phyloP scores from a whole-genome alignment of 2,329 filamentous ascomycete species.

The Arthrobotrys pseudoclavata region DNA sequence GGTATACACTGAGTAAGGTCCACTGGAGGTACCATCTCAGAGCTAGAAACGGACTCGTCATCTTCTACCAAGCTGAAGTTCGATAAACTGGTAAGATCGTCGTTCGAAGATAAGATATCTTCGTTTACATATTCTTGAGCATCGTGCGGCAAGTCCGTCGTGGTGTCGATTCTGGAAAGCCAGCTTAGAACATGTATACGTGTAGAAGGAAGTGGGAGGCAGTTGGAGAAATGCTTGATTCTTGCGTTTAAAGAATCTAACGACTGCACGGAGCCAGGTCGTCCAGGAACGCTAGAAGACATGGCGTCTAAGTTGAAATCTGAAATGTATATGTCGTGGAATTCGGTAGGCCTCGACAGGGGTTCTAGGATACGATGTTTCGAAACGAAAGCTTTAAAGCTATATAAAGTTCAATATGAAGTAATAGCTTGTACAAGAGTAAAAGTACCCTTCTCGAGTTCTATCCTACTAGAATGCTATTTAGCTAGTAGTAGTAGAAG shows the following conservation, averaged over 20 bases:
- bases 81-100: conserved; percentile 6
- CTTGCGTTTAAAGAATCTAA: conserved; percentile 1
- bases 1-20: conserved; percentile 18
- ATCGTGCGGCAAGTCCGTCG: neutral
- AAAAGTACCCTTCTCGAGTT: neutral
- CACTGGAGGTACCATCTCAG: neutral
- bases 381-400: neutral
- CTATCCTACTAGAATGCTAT: neutral
- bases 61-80: neutral
- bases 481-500: neutral
- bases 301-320: neutral
- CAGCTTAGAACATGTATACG: conserved; percentile 17
- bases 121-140: neutral
- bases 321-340: neutral
- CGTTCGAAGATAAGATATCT: conserved; percentile 6
- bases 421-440: neutral
- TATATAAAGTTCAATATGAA: neutral
- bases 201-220: conserved; percentile 8
- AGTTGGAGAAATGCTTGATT: conserved; percentile 1
- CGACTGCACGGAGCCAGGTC: conserved; percentile 11
- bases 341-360: neutral
- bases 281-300: neutral
- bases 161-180: conserved; percentile 8
- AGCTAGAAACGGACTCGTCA: neutral
- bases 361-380: neutral